Conservation (phyloP, 1,284 basidiomycete species). For the Neolentinus lepideus region DNA sequence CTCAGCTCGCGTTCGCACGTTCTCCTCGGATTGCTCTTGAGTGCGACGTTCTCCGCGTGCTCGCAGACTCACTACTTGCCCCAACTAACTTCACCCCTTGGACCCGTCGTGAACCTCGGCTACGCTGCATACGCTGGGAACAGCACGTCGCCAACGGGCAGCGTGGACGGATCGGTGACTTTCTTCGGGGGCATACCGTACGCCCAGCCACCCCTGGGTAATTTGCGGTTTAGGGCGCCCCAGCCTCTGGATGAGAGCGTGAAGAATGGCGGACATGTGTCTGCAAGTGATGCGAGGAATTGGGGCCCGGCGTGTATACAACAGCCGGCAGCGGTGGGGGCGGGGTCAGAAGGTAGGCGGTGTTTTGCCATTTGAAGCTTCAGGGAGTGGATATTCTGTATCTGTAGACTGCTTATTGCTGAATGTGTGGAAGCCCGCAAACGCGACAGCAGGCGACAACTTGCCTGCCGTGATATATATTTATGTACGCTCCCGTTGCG, state of each 20-base stretch:
- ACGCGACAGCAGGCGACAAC: constrained; percentile 32
- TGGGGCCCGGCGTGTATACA: constrained; percentile 37
- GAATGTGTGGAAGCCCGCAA: constrained; percentile 45
- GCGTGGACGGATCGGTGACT: constrained; percentile 25
- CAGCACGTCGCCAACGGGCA: constrained; percentile 29
- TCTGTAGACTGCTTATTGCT: constrained; percentile 40
- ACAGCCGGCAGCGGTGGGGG: constrained; percentile 31
- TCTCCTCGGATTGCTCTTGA: neutral
- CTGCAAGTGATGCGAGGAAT: constrained; percentile 30
- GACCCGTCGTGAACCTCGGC: constrained; percentile 38
- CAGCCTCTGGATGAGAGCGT: constrained; percentile 32
- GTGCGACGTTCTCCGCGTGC: neutral
- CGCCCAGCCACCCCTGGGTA: constrained; percentile 46
- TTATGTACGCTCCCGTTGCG: constrained; percentile 18
- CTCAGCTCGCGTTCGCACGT: neutral
- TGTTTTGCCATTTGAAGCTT: neutral
- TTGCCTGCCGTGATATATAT: constrained; percentile 40
- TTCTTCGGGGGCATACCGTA: constrained; percentile 47
- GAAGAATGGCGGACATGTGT: constrained; percentile 6
- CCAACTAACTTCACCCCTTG: constrained; percentile 8
- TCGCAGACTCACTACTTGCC: neutral
- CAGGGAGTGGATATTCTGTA: neutral
- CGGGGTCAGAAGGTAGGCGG: constrained; percentile 31
- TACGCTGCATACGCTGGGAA: constrained; percentile 41
- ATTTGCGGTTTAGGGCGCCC: constrained; percentile 42